These are phyloP conservation scores for Alternaria gansuensis DNA, from an alignment of 2,329 filamentous ascomycete genomes.

Conservation along the genomic window DNA sequence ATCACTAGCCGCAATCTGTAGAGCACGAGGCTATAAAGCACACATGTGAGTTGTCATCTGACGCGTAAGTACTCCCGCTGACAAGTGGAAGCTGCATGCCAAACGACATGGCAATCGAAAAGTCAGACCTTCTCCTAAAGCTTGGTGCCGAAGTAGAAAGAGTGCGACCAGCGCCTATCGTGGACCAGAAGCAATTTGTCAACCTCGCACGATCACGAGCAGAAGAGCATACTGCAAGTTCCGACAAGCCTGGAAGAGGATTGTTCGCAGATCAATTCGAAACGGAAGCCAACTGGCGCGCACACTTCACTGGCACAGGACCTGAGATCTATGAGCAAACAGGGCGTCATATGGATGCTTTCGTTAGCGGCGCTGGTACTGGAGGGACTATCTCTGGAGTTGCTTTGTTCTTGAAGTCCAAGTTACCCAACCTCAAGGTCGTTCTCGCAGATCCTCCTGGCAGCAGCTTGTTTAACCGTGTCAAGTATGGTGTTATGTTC, in stretches of 20 bases:
- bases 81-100: slow-evolving; percentile 79
- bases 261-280: slow-evolving; percentile 99
- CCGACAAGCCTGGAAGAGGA: slow-evolving; percentile 71
- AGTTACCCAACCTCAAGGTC: slow-evolving; percentile 70
- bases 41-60: slow-evolving; percentile 71
- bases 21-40: slow-evolving; percentile 87
- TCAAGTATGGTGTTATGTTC: slow-evolving; percentile 97
- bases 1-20: slow-evolving; percentile 86
- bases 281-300: slow-evolving; percentile 84
- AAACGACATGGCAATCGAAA: slow-evolving; percentile 86
- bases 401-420: slow-evolving; percentile 80
- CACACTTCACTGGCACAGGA: slow-evolving; percentile 83
- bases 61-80: slow-evolving; percentile 9
- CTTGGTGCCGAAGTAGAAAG: slow-evolving; percentile 93
- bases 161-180: slow-evolving; percentile 89
- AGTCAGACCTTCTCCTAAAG: slow-evolving; percentile 85
- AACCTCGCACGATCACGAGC: slow-evolving; percentile 86
- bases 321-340: slow-evolving; percentile 89
- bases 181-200: slow-evolving; percentile 93
- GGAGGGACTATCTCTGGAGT: slow-evolving; percentile 93
- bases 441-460: slow-evolving; percentile 94
- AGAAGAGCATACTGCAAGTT: slow-evolving; percentile 71
- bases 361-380: slow-evolving; percentile 92
- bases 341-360: slow-evolving; percentile 78
- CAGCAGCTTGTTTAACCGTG: slow-evolving; percentile 89